Conservation (phyloP, 2,329 filamentous ascomycete genomes). For the Apiospora rasikravindrae region DNA sequence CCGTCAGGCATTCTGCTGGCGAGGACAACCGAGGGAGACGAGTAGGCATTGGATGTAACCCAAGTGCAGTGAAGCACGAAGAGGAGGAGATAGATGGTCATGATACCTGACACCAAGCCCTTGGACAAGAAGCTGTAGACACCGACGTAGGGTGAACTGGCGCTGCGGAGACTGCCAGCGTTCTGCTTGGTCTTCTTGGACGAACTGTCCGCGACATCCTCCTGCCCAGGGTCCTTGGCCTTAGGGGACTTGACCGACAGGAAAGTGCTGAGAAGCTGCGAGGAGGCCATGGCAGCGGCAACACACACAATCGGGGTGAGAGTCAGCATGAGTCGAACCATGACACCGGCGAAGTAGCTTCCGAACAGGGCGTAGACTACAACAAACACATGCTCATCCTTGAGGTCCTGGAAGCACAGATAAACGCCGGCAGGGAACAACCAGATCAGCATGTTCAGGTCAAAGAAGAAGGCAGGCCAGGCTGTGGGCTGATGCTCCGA, state of each 20-base stretch:
- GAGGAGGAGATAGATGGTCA: conserved; percentile 82
- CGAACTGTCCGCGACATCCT: conserved; percentile 56
- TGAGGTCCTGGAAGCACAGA: conserved; percentile 92
- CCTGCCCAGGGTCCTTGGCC: conserved; percentile 49
- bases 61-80: conserved; percentile 99
- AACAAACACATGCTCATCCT: conserved; percentile 96
- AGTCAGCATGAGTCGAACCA: conserved; percentile 98
- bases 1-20: conserved; percentile 92
- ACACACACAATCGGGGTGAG: conserved; percentile 96
- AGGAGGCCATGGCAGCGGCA: conserved; percentile 86
- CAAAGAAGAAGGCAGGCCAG: conserved; percentile 99
- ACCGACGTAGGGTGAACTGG: conserved; percentile 76
- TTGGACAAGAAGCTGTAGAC: conserved; percentile 85
- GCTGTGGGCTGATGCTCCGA: conserved; percentile 99
- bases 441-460: conserved; percentile 98
- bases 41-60: conserved; percentile 99
- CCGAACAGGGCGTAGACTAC: conserved; percentile 96
- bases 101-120: conserved; percentile 71
- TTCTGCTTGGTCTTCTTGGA: conserved; percentile 59
- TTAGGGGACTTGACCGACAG: conserved; percentile 69
- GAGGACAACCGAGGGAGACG: conserved; percentile 94
- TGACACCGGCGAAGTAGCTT: conserved; percentile 98
- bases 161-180: conserved; percentile 68
- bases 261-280: conserved; percentile 87
- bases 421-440: conserved; percentile 98